Conservation (phyloP, 208 protist genomes). For the Paratrypanosoma confusum region DNA sequence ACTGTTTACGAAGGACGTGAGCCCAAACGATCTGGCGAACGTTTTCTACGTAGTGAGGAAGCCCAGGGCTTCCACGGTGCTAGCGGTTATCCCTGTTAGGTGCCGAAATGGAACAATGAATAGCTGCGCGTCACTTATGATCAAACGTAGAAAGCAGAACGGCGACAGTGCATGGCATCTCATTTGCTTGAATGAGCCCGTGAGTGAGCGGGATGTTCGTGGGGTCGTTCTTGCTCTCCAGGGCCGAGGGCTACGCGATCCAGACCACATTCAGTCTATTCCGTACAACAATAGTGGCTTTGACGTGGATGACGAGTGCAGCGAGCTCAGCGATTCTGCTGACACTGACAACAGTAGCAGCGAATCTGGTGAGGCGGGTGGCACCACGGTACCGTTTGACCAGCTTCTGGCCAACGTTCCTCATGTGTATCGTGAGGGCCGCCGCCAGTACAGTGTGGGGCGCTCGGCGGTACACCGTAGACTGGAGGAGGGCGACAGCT, state of each 20-base stretch:
- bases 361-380: not conserved
- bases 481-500: slow-evolving; percentile 17
- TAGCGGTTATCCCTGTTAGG: slow-evolving; percentile 45
- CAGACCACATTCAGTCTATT: slow-evolving; percentile 4
- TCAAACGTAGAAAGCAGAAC: slow-evolving; percentile 36
- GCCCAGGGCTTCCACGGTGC: slow-evolving; percentile 17
- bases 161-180: slow-evolving; percentile 54
- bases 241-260: slow-evolving; percentile 40
- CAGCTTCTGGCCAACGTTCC: slow-evolving; percentile 9
- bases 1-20: slow-evolving; percentile 33
- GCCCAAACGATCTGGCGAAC: slow-evolving; percentile 19
- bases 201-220: slow-evolving; percentile 38
- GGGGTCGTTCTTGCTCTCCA: slow-evolving; percentile 39
- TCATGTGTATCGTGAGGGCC: slow-evolving; percentile 33
- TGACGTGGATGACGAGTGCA: slow-evolving; percentile 14
- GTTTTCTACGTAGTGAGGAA: slow-evolving; percentile 54
- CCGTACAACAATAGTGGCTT: slow-evolving; percentile 9
- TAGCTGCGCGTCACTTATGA: slow-evolving; percentile 53
- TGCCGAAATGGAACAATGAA: slow-evolving; percentile 14
- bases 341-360: not conserved
- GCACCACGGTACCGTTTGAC: slow-evolving; percentile 2
- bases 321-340: too few species aligned
- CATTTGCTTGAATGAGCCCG: slow-evolving; percentile 45
- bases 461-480: slow-evolving; percentile 23
- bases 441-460: slow-evolving; percentile 71